A percentile compares a stretch with the other conserved stretches of the same genome.
Evolutionary conservation across 169 alveolate genomes (phyloP).

Genomic region (Plasmodium cynomolgi): DNA sequence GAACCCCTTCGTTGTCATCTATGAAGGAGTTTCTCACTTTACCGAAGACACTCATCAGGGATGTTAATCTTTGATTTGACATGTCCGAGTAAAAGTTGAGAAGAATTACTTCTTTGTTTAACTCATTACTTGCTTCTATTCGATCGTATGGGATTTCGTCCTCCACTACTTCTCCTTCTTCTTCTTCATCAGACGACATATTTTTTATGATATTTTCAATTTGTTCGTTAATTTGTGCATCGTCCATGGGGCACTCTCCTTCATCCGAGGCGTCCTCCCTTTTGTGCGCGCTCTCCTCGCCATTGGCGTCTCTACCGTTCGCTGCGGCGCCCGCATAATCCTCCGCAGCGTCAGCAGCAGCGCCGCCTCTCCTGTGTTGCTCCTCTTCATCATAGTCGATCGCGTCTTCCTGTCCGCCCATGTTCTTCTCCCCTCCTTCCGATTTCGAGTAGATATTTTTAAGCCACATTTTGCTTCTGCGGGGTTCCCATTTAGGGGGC

Average conservation of each 20-base stretch:
- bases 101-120: slow-evolving; percentile 37
- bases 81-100: slow-evolving; percentile 31
- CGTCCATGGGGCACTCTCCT: neutral
- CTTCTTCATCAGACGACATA: slow-evolving; percentile 59
- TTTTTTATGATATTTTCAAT: slow-evolving; percentile 16
- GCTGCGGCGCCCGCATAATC: too few relatives aligned
- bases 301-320: neutral
- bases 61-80: slow-evolving; percentile 2
- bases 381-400: slow-evolving; percentile 27
- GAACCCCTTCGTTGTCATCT: slow-evolving; percentile 60
- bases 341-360: neutral
- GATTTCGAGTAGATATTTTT: neutral
- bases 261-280: neutral
- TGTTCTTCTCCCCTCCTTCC: neutral
- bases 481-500: neutral
- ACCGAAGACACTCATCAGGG: slow-evolving; percentile 32
- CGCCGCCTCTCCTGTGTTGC: neutral
- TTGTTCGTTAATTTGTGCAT: slow-evolving; percentile 9
- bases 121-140: slow-evolving; percentile 28
- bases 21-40: neutral
- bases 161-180: slow-evolving; percentile 72
- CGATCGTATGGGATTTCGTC: slow-evolving; percentile 73
- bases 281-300: neutral
- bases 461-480: neutral
- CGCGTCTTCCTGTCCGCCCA: neutral